Conservation (phyloP, 2,329 filamentous ascomycete genomes). For the Diaporthe ilicicola region DNA sequence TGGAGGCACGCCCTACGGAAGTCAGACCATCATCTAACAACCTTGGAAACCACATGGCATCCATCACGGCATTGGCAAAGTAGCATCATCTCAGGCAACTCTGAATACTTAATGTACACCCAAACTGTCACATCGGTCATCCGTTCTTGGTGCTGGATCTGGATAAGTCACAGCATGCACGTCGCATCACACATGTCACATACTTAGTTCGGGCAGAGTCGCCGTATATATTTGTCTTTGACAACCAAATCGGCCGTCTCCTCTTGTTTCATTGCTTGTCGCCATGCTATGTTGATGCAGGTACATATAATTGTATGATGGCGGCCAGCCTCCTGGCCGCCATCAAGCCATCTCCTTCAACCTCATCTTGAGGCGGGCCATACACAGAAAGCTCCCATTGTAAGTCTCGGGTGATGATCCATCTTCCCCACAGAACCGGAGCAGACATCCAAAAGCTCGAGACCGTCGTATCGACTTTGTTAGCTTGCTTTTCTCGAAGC, state of each 20-base stretch:
- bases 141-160: background rate
- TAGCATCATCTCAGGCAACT: background rate
- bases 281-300: constrained; percentile 24
- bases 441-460: background rate
- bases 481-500: background rate
- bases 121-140: background rate
- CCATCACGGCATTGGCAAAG: background rate
- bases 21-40: too few relatives aligned
- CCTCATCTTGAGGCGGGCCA: background rate
- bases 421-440: background rate
- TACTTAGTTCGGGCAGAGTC: background rate
- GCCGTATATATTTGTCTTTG: background rate
- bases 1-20: too few relatives aligned
- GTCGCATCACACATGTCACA: background rate
- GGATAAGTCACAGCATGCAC: background rate
- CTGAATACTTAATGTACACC: background rate
- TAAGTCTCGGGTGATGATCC: background rate
- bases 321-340: background rate
- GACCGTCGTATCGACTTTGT: background rate
- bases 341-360: background rate
- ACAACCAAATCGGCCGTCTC: constrained; percentile 17
- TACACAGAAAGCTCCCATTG: background rate
- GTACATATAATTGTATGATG: constrained; percentile 21
- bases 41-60: too few relatives aligned
- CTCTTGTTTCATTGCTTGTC: constrained; percentile 14